Conservation (phyloP, 148 eudicot genomes). For the Nyssa sinensis region DNA sequence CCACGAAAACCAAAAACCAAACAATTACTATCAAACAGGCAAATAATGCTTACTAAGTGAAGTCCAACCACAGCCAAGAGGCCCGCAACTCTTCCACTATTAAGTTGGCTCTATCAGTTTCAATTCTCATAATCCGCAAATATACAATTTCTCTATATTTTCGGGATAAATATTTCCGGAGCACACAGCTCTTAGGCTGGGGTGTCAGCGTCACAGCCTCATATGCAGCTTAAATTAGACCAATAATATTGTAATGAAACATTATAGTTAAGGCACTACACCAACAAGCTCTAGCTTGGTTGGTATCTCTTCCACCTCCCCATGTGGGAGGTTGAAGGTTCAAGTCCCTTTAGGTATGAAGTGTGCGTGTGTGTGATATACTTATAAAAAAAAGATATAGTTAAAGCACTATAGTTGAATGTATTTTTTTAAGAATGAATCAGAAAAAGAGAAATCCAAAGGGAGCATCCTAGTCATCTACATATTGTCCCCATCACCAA, state of each 20-base stretch:
- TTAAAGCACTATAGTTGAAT: too few species aligned
- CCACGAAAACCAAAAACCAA: background rate
- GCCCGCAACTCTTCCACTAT: background rate
- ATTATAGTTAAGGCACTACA: background rate
- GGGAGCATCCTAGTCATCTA: background rate
- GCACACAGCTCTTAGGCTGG: background rate
- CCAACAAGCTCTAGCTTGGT: too few species aligned
- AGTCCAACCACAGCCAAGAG: background rate
- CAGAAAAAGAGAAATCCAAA: too few species aligned
- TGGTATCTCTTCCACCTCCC: too few species aligned
- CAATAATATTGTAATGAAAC: background rate
- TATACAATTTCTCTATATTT: too few species aligned
- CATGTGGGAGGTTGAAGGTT: too few species aligned
- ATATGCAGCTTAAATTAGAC: background rate
- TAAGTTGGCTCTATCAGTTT: background rate
- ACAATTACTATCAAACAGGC: background rate
- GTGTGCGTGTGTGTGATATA: too few species aligned
- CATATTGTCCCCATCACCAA: background rate
- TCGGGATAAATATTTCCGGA: background rate
- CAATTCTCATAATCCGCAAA: background rate
- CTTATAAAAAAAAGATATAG: too few species aligned
- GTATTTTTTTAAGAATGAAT: too few species aligned
- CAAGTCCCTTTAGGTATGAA: too few species aligned
- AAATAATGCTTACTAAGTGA: background rate
- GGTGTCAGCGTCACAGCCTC: background rate